Percentiles rank a stretch among this genome's conserved stretches.
Conservation (phyloP, 1,284 basidiomycete species). For the Pisolithus thermaeus region DNA sequence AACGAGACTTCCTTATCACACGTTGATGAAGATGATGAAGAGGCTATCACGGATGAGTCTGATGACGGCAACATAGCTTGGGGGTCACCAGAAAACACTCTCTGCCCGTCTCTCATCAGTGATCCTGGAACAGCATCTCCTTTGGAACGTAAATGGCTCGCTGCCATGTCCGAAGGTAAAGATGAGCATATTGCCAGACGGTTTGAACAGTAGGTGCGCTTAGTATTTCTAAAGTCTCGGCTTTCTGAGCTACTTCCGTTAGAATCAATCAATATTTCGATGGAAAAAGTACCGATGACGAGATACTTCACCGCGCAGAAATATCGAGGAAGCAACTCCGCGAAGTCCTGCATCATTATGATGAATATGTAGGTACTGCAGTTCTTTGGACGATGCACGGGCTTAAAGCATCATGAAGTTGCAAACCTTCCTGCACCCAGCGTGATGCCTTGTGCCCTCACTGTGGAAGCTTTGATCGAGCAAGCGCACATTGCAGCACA, state of each 20-base stretch:
- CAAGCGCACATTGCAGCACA: too few relatives aligned
- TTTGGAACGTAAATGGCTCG: constrained; percentile 72
- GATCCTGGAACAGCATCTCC: constrained; percentile 80
- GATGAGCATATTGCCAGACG: constrained; percentile 53
- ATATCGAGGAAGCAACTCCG: constrained; percentile 71
- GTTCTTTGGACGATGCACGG: not conserved
- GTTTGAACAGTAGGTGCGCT: constrained; percentile 58
- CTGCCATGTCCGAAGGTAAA: constrained; percentile 78
- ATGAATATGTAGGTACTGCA: constrained; percentile 59
- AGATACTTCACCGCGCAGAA: constrained; percentile 71
- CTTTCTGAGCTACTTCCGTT: constrained; percentile 5
- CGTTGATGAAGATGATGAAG: constrained; percentile 27
- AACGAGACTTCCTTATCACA: constrained; percentile 32
- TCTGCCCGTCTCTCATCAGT: constrained; percentile 63
- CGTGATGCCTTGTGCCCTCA: constrained; percentile 13
- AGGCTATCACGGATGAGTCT: constrained; percentile 31
- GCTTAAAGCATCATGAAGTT: constrained; percentile 18
- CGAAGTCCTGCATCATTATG: constrained; percentile 74
- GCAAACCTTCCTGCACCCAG: constrained; percentile 50
- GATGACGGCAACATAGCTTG: constrained; percentile 38
- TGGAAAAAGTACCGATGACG: constrained; percentile 74
- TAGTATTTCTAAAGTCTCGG: not conserved
- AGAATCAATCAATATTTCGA: constrained; percentile 82
- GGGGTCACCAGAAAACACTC: constrained; percentile 49
- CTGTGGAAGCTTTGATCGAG: too few relatives aligned